Conservation (phyloP, 345 rosid genomes). For the Syzygium grande region DNA sequence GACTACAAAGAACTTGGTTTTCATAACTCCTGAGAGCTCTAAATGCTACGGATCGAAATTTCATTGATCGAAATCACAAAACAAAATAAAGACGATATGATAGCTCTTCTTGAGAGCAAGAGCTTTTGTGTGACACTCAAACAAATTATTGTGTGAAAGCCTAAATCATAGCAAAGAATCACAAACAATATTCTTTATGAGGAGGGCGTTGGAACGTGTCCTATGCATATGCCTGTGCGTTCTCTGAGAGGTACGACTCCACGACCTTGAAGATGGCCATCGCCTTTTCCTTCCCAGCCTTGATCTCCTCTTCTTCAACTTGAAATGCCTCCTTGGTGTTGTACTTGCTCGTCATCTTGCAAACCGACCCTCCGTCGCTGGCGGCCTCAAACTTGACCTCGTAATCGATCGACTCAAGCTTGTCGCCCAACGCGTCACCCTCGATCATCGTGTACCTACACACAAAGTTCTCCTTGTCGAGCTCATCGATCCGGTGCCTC, state of each 20-base stretch:
- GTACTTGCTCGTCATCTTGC: constrained; percentile 14
- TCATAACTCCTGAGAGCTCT: not conserved
- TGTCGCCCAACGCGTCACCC: constrained; percentile 13
- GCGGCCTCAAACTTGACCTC: constrained; percentile 19
- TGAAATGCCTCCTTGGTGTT: constrained; percentile 3
- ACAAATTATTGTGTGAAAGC: not conserved
- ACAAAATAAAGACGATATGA: not conserved
- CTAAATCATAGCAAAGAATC: not conserved
- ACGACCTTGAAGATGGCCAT: constrained; percentile 18
- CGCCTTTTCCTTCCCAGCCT: constrained; percentile 19
- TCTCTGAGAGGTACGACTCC: constrained; percentile 25
- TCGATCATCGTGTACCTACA: constrained; percentile 17
- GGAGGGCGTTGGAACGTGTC: not conserved
- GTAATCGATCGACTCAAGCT: constrained; percentile 14
- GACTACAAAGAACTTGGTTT: not conserved
- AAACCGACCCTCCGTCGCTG: constrained; percentile 14
- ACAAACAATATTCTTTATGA: not conserved
- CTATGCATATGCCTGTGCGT: constrained; percentile 12
- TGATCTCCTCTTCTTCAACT: constrained; percentile 10
- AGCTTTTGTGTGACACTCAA: not conserved
- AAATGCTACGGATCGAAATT: not conserved
- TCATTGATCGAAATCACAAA: not conserved
- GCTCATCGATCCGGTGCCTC: constrained; percentile 9
- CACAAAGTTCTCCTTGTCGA: constrained; percentile 7
- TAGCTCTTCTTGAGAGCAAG: not conserved